Conservation (phyloP, 2,329 filamentous ascomycete species). For the Aspergillus carbonarius region DNA sequence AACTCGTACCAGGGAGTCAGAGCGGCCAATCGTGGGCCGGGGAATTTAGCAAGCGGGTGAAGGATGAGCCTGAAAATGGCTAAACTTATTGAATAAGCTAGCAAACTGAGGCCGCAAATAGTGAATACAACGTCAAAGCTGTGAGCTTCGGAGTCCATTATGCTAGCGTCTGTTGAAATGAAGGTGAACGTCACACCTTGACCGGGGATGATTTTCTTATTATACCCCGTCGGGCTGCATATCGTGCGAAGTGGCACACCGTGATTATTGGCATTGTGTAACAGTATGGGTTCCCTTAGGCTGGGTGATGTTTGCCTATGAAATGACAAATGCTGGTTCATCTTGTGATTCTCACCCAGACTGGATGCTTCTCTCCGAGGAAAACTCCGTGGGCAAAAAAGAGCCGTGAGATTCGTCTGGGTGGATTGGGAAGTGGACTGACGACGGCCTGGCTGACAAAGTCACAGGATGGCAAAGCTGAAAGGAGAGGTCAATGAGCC, state of each 20-base stretch:
- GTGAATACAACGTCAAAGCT: background rate
- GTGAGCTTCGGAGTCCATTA: background rate
- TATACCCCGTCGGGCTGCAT: background rate
- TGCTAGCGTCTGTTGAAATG: background rate
- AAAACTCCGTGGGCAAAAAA: no score
- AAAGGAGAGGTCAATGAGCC: background rate
- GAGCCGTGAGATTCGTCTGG: no score
- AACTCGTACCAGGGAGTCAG: constrained; percentile 33
- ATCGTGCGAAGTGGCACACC: background rate
- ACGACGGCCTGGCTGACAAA: background rate
- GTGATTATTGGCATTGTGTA: background rate
- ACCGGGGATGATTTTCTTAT: background rate
- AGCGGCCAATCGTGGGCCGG: constrained; percentile 34
- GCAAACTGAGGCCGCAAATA: background rate
- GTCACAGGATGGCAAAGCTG: no score
- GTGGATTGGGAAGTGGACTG: background rate
- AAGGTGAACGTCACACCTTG: background rate
- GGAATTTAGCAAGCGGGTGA: constrained; percentile 34
- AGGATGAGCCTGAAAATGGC: constrained; percentile 24
- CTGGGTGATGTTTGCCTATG: background rate
- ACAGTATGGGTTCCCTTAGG: background rate
- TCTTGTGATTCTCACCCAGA: background rate
- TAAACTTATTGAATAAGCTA: background rate
- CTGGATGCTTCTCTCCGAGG: no score
- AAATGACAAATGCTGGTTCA: background rate